These are phyloP conservation scores for Raffaelea arxii DNA, from an alignment of 2,329 filamentous ascomycete genomes.

Conservation along the genomic window DNA sequence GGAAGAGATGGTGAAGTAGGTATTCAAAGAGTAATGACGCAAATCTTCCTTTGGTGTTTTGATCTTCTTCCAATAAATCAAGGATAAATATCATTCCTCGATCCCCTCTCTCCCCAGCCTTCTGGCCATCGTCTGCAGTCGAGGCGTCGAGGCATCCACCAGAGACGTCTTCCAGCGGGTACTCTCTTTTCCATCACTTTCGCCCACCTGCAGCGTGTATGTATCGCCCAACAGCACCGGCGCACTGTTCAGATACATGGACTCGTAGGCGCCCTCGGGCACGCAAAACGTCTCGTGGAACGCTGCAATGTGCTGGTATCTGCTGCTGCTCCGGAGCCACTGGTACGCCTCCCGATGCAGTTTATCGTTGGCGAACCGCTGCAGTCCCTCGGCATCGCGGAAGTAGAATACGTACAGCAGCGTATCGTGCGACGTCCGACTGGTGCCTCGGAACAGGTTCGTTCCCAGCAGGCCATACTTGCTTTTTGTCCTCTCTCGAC, in stretches of 20 bases:
- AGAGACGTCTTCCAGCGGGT: conserved; percentile 7
- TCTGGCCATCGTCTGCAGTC: conserved; percentile 9
- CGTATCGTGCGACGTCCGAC: conserved; percentile 11
- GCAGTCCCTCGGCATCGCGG: conserved; percentile 10
- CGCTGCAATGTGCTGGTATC: conserved; percentile 9
- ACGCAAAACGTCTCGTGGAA: conserved; percentile 15
- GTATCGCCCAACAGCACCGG: conserved; percentile 9
- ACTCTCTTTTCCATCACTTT: not conserved
- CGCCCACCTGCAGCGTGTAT: not conserved
- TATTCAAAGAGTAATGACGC: too few species aligned
- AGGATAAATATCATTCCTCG: too few species aligned
- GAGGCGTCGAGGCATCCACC: conserved; percentile 8
- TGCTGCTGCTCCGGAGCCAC: conserved; percentile 6
- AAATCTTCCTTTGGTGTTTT: too few species aligned
- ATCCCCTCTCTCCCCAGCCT: conserved; percentile 4
- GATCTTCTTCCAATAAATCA: too few species aligned
- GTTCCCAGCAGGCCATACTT: conserved; percentile 37
- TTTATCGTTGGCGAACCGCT: conserved; percentile 9
- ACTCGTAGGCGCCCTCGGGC: conserved; percentile 10
- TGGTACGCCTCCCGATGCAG: conserved; percentile 7
- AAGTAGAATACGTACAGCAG: conserved; percentile 14
- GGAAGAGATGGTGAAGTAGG: too few species aligned
- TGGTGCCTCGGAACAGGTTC: conserved; percentile 26
- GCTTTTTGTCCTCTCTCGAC: not conserved
- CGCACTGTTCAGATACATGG: conserved; percentile 12